These are phyloP conservation scores for Hamamelis virginiana DNA, from an alignment of 164 flowering plant genomes.

Conservation along the genomic window DNA sequence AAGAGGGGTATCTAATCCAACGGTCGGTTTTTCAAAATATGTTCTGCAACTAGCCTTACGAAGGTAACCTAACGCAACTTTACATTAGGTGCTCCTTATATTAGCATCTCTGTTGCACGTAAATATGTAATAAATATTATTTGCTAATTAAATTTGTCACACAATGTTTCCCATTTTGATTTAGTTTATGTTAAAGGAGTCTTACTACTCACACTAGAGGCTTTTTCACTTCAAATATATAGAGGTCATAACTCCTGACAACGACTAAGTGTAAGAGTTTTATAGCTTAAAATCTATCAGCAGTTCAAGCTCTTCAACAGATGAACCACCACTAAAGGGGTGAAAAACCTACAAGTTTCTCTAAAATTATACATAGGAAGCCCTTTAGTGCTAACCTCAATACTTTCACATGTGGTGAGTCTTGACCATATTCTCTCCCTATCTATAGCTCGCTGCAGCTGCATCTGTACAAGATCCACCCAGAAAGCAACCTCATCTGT, in stretches of 20 bases:
- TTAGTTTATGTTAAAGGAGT: background rate
- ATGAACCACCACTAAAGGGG: background rate
- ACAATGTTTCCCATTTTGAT: background rate
- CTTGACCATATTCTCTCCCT: conserved; percentile 97
- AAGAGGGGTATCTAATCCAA: too few species aligned
- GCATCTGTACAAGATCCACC: conserved; percentile 87
- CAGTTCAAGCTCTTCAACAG: background rate
- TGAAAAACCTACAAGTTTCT: background rate
- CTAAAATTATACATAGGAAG: background rate
- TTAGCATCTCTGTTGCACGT: too few species aligned
- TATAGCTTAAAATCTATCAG: background rate
- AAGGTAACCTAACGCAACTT: too few species aligned
- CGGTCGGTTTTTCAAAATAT: too few species aligned
- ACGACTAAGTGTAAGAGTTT: background rate
- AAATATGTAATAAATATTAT: background rate
- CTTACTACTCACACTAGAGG: background rate
- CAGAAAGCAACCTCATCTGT: conserved; percentile 84
- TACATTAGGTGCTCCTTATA: too few species aligned
- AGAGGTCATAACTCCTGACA: background rate
- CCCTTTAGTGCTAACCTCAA: conserved; percentile 61
- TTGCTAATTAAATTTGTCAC: background rate
- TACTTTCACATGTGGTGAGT: conserved; percentile 91
- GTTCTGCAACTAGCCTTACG: too few species aligned
- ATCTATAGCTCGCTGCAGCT: conserved; percentile 80
- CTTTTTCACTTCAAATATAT: background rate